Evolutionary conservation across 495 filamentous ascomycete genomes (phyloP), one percentile per base, ranked within the genome.

Genomic region (Amorphotheca resinae): DNA sequence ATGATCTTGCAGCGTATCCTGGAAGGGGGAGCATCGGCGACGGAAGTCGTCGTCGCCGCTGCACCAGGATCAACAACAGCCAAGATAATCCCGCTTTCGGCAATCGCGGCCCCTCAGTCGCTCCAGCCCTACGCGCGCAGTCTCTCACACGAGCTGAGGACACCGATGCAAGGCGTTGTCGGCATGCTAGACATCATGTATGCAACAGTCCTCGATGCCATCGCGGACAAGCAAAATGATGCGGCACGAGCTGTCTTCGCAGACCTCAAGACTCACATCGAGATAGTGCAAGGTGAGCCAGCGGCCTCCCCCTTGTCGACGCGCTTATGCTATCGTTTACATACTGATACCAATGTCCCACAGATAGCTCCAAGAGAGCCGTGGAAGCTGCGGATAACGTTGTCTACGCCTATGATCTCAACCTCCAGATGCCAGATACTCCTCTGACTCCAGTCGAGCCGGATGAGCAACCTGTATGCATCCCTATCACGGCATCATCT

Each of bases 181-280:
- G 83, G 83, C 4, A 87, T 87, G 82, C 63, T 88, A 22, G 83
- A 88, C 64, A 78, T 88, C 35, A 87, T 88, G 82, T 78, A 85
- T 54, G 77, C 80, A 8, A 85, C 77, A 1, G 77, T 87, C 6
- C 65, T 81, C 23, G 82, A 88, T 52, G 79, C 78, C 4, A 70
- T 77, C 21, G 72, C 76, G 46, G 64, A 60, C 28, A 69, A 72
- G 52, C 63, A 62, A 4, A 68, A 72, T 36, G 51, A 69, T 11
- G 63, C 63, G 33, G 60, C 73, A 4, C 64, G 68, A 15, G 59
- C 61, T 22, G 63, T 85, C 20, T 76, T 87, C 40, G 66, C 76
- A 47, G 64, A 70, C 31, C 63, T 88, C 31, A 82, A 76, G 53
- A 73, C 76, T 44, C 81, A 79, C 47, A 86, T 88, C 48, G 82